phyloP scores from a whole-genome alignment of 2,329 filamentous ascomycete genomes.

The Lasiodiplodia hormozganensis region DNA sequence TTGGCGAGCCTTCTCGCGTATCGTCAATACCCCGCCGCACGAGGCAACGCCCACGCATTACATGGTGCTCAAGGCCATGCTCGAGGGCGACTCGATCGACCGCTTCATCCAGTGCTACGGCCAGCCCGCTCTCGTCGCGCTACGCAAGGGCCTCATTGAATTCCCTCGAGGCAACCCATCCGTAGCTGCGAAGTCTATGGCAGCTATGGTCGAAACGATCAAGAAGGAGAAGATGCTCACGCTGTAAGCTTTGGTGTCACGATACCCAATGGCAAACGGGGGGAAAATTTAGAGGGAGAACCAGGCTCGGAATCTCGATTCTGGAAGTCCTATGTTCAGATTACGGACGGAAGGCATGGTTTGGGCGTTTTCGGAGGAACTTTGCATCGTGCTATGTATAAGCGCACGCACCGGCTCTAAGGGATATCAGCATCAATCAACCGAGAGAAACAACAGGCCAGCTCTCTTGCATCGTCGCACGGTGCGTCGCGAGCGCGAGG shows the following conservation, averaged over 20 bases:
- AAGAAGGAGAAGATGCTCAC: slow-evolving; percentile 20
- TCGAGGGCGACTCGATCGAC: slow-evolving; percentile 67
- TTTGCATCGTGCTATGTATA: slow-evolving; percentile 3
- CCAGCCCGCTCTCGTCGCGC: slow-evolving; percentile 72
- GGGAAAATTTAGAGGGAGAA: neutral
- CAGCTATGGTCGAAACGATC: neutral
- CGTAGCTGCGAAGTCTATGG: slow-evolving; percentile 22
- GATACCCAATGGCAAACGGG: neutral
- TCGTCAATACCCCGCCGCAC: slow-evolving; percentile 74
- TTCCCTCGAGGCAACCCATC: slow-evolving; percentile 26
- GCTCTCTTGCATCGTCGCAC: neutral
- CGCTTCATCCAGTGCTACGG: slow-evolving; percentile 85
- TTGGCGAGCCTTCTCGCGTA: slow-evolving; percentile 78
- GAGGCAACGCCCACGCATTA: slow-evolving; percentile 57
- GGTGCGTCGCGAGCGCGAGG: neutral
- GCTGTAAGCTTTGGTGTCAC: slow-evolving; percentile 1
- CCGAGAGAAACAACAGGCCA: neutral
- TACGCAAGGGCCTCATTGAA: slow-evolving; percentile 47
- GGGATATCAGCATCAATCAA: neutral
- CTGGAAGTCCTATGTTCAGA: neutral
- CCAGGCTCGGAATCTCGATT: neutral
- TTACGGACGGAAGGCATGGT: neutral
- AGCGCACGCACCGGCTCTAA: slow-evolving; percentile 7
- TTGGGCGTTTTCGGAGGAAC: slow-evolving; percentile 9
- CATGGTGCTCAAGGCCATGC: slow-evolving; percentile 59